Evolutionary conservation across 305 asterid species (phyloP), one percentile per base, ranked within the genome.

Genomic region (Solanum hybrid): DNA sequence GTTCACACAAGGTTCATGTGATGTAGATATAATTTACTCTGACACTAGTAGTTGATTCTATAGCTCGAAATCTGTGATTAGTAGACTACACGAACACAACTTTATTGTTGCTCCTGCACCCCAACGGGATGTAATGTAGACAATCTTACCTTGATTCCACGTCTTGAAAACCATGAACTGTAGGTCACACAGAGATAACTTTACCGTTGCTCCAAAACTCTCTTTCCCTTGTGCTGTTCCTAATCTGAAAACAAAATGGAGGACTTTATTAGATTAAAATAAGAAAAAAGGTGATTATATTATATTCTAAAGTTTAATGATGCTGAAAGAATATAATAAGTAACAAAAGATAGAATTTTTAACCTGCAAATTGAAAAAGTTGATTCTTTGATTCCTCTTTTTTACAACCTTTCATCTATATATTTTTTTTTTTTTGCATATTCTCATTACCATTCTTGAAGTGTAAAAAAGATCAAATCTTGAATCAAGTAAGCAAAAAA

Each of bases 311-410:
- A 51, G 38, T 84, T 46, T 29, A 10, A 51, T 51, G 73, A 17
- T 27, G 75, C 87, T 20, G 10, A 29, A 46, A 84, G 87, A 51
- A 46, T 81, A 46, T 81, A 81, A n/a, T 37, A 38, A 42, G 9
- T 81, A 42, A 81, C 37, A 40, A 27, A 80, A 80, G 38, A 29
- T 42, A 81, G 87, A 40, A 40, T 4, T 16, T 81, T 81, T 81
- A 14, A 16, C 71, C 38, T 42, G 88, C 81, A 86, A 40, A 86
- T 34, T 8, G 79, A 60, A 86, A 86, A 86, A 86, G 89, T 37
- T 71, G 81, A 71, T 87, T 82, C 90, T 89, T 32, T 82, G 79
- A 73, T 89, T 89, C 88, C 86, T 79, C 40, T 46, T 22, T 77
- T 75, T 81, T 42, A 80, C 20, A 79, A 26, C 78, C 89, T 76